Evolutionary conservation across 768 basidiomycete species (phyloP).

Genomic region (Psilocybe subaeruginosa): DNA sequence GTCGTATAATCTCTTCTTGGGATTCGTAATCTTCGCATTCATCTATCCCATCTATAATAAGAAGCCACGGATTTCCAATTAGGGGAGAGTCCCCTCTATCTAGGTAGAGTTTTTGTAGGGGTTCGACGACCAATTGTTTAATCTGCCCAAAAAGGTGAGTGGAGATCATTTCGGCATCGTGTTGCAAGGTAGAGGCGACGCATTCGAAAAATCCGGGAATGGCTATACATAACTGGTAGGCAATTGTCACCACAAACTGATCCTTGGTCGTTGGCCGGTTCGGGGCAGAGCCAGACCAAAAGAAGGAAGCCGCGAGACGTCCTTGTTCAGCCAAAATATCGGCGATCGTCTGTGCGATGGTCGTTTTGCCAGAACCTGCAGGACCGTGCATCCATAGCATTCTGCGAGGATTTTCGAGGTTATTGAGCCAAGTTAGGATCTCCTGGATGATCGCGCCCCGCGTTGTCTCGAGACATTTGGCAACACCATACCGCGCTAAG

Average conservation of each 20-base stretch:
- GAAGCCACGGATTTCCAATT: not conserved
- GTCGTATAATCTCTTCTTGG: conserved; percentile 14
- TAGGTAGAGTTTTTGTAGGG: not conserved
- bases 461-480: conserved; percentile 19
- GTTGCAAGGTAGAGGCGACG: not conserved
- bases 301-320: conserved; percentile 15
- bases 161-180: not conserved
- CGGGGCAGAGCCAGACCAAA: conserved; percentile 14
- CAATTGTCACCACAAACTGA: conserved; percentile 21
- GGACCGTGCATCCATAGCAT: conserved; percentile 26
- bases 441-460: conserved; percentile 10
- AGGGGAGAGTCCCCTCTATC: too few relatives aligned
- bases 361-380: conserved; percentile 28
- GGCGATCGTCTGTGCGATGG: conserved; percentile 33
- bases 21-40: conserved; percentile 15
- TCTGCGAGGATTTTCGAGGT: not conserved
- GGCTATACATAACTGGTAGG: conserved; percentile 19
- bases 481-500: conserved; percentile 3
- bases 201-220: not conserved
- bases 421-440: conserved; percentile 12
- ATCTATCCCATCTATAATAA: conserved; percentile 29
- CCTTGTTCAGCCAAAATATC: conserved; percentile 11
- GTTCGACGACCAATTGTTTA: conserved; percentile 8
- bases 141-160: conserved; percentile 10
- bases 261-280: not conserved